A percentile compares a stretch with the other conserved stretches of the same genome.
Evolutionary conservation across 2,329 filamentous ascomycete genomes (phyloP).

Genomic region (Tolypocladium guangdongense): DNA sequence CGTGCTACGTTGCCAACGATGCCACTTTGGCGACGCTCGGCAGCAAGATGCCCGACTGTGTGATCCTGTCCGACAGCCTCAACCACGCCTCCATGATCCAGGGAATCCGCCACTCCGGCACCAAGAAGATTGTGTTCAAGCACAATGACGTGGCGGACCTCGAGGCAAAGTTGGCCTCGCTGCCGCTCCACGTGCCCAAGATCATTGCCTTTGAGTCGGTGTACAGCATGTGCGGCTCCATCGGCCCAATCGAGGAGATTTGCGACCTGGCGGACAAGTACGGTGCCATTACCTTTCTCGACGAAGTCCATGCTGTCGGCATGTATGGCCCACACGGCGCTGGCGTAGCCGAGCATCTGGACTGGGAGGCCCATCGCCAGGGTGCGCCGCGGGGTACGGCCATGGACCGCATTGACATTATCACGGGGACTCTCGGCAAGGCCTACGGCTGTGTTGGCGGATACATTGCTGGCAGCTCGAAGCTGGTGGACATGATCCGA

Average conservation of each 20-base stretch:
- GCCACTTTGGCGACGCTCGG: slow-evolving; percentile 93
- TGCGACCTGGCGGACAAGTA: slow-evolving; percentile 97
- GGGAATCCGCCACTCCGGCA: slow-evolving; percentile 92
- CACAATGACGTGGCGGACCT: slow-evolving; percentile 94
- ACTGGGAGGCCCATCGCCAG: slow-evolving; percentile 75
- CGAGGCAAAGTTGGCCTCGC: slow-evolving; percentile 80
- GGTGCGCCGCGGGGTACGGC: slow-evolving; percentile 70
- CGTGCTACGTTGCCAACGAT: slow-evolving; percentile 97
- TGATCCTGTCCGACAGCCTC: slow-evolving; percentile 92
- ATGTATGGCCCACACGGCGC: slow-evolving; percentile 97
- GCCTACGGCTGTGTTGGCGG: slow-evolving; percentile 96
- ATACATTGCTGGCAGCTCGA: slow-evolving; percentile 84
- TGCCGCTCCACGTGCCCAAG: slow-evolving; percentile 79
- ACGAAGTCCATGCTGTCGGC: slow-evolving; percentile 97
- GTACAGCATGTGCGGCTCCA: slow-evolving; percentile 98
- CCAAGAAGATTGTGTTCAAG: slow-evolving; percentile 96
- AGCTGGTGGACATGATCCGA: slow-evolving; percentile 83
- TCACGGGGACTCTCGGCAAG: slow-evolving; percentile 93
- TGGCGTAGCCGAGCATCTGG: slow-evolving; percentile 93
- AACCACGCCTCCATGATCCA: slow-evolving; percentile 99
- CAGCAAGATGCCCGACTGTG: slow-evolving; percentile 90
- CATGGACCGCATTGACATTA: slow-evolving; percentile 95
- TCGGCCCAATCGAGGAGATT: slow-evolving; percentile 91
- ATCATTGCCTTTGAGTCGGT: slow-evolving; percentile 99
- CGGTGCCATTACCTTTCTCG: slow-evolving; percentile 91